Evolutionary conservation across 1,284 basidiomycete species (phyloP).

Genomic region (Ceratobasidium sp.): DNA sequence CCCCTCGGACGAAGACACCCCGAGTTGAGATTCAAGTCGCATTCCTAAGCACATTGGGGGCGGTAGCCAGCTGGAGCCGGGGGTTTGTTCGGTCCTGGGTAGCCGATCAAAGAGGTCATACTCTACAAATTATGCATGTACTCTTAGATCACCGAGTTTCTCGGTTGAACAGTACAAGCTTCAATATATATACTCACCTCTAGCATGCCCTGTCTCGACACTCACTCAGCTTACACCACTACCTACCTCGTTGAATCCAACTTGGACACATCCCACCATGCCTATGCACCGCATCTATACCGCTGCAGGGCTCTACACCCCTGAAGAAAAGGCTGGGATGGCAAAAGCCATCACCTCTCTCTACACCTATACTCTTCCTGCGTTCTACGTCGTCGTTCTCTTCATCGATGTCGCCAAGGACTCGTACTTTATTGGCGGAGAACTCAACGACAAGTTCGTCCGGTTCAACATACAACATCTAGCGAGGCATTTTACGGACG

Average conservation of each 20-base stretch:
- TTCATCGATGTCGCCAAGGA: constrained; percentile 24
- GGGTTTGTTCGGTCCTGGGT: neutral
- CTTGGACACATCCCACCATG: neutral
- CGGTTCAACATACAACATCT: constrained; percentile 29
- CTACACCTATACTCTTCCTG: constrained; percentile 2
- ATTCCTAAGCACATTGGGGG: too few relatives aligned
- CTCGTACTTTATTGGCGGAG: constrained; percentile 34
- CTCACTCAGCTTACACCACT: neutral
- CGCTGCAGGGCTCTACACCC: constrained; percentile 8
- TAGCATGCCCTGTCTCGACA: neutral
- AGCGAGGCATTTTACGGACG: constrained; percentile 22
- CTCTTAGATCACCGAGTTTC: neutral
- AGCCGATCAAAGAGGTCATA: neutral
- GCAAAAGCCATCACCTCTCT: constrained; percentile 18
- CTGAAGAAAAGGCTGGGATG: constrained; percentile 10
- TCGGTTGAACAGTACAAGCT: neutral
- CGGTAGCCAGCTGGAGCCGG: neutral
- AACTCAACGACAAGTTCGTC: constrained; percentile 7
- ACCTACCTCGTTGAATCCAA: neutral
- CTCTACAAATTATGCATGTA: neutral
- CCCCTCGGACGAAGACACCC: too few relatives aligned
- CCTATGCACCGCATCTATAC: constrained; percentile 41
- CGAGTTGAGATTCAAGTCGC: too few relatives aligned
- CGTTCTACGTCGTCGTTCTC: constrained; percentile 21
- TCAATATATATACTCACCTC: neutral